These are phyloP conservation scores for Pseudopyrenochaeta lycopersici DNA, from an alignment of 2,329 filamentous ascomycete species.

Conservation along the genomic window DNA sequence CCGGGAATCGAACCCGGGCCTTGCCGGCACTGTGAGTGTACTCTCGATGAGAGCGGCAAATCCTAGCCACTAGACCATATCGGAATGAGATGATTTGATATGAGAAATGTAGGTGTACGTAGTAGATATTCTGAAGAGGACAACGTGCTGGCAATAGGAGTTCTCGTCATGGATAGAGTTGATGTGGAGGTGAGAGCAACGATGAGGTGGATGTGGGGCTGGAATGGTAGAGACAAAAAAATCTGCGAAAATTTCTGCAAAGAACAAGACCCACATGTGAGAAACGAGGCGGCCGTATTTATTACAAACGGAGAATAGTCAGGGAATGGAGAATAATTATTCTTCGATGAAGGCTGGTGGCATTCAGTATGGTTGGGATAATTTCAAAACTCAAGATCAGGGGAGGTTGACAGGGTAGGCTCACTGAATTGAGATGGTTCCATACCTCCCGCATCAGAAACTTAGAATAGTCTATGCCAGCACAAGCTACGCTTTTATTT, in stretches of 20 bases:
- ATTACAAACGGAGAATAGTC: too few relatives aligned
- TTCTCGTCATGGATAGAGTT: not conserved
- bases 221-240: not conserved
- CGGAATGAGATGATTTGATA: conserved; percentile 13
- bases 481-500: not conserved
- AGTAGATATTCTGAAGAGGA: not conserved
- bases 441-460: too few relatives aligned
- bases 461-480: too few relatives aligned
- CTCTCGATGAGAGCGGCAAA: conserved; percentile 24
- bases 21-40: conserved; percentile 20
- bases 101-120: not conserved
- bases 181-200: not conserved
- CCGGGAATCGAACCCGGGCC: conserved; percentile 26
- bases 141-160: not conserved
- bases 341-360: too few relatives aligned
- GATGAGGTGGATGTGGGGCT: not conserved
- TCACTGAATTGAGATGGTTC: too few relatives aligned
- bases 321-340: too few relatives aligned
- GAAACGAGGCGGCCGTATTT: not conserved
- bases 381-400: too few relatives aligned
- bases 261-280: not conserved
- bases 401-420: too few relatives aligned
- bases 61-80: conserved; percentile 26
- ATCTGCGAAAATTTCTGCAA: not conserved
- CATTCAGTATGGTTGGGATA: too few relatives aligned